Base-by-base conservation (phyloP, 1,139 yeast genomes). In the Kodamaea ohmeri region DNA sequence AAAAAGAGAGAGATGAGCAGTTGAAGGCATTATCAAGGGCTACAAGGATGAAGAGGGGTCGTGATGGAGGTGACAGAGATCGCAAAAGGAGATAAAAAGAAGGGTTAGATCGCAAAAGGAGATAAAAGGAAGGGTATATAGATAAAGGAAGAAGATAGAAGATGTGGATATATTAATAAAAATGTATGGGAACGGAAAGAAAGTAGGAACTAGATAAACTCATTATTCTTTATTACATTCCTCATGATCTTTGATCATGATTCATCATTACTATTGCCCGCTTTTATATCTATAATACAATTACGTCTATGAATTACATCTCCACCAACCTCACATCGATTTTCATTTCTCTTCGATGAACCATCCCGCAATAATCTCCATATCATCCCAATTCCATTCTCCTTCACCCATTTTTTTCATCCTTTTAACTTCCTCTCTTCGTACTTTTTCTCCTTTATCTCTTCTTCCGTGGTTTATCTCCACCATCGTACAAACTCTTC, bases 401-500 rank as follows among this genome's bases (percentile, higher is more conserved):
- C n/a, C n/a, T n/a, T n/a, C n/a, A n/a, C n/a, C n/a, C n/a, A n/a
- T n/a, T n/a, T n/a, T n/a, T n/a, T n/a, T n/a, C n/a, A n/a, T 20
- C 22, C 22, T 20, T 20, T 20, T 20, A 9, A 20, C 9, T 20
- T 20, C 22, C 22, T 20, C 22, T 20, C 22, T 20, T 7, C 22
- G 8, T n/a, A 5, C 26, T 24, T 13, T 6, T n/a, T 6, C 12
- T n/a, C 12, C n/a, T 20, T 21, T 31, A 21, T 14, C 27, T 40
- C 45, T 61, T 63, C 4, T 60, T 55, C 34, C 53, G 57, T 16
- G 49, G 37, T 43, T 57, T 66, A 44, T 68, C 74, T 8, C 74
- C 76, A n/a, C 84, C 85, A 13, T 78, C 83, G 45, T 76, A 80
- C 41, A 80, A 74, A 0, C 74, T 60, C 46, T 68, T 68, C 5